Percentiles rank a stretch among this genome's conserved stretches.
phyloP scores from a whole-genome alignment of 129 eudicot genomes.

The sunflower (Helianthus annuus) region DNA sequence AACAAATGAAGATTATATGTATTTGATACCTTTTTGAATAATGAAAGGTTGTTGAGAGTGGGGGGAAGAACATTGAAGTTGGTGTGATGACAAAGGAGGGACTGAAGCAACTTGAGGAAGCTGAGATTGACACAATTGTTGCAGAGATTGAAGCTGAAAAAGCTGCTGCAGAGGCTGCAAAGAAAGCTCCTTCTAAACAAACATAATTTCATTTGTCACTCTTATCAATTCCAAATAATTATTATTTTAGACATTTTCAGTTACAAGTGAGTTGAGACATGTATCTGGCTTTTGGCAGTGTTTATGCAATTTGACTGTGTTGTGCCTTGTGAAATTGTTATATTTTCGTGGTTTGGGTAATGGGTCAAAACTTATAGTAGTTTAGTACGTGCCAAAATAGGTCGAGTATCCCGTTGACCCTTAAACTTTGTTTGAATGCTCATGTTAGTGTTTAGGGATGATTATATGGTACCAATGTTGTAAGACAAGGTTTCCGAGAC shows the following conservation, averaged over 20 bases:
- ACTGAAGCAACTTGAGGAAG: conserved; percentile 79
- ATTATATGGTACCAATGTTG: too few relatives aligned
- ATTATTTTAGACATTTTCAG: not conserved
- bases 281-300: not conserved
- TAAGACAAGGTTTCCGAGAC: too few relatives aligned
- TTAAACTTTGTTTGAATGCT: too few relatives aligned
- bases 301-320: not conserved
- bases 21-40: not conserved
- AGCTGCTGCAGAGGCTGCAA: conserved; percentile 94
- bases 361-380: too few relatives aligned
- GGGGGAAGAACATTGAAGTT: conserved; percentile 89
- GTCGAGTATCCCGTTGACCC: too few relatives aligned
- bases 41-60: conserved; percentile 82
- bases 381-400: too few relatives aligned
- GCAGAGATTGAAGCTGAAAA: conserved; percentile 89
- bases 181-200: conserved; percentile 65
- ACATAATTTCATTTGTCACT: conserved; percentile 27
- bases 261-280: not conserved
- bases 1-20: not conserved
- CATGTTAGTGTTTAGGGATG: too few relatives aligned
- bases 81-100: conserved; percentile 90
- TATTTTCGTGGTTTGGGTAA: not conserved
- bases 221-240: not conserved
- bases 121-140: conserved; percentile 75
- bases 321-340: not conserved